Evolutionary conservation across 768 basidiomycete genomes (phyloP).

Genomic region (Lactifluus echinatus): DNA sequence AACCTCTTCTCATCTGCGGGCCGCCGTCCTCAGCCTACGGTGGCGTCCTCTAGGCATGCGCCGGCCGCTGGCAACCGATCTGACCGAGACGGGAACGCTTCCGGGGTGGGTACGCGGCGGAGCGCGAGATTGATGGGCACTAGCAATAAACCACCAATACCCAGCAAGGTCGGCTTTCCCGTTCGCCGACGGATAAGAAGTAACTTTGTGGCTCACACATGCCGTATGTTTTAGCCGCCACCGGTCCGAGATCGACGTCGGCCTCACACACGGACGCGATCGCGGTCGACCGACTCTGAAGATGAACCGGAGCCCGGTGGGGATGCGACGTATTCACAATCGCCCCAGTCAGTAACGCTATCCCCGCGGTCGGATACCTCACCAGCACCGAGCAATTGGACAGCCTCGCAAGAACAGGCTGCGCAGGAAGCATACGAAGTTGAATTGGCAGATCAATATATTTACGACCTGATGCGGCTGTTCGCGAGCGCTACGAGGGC

Average conservation of each 20-base stretch:
- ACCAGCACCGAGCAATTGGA: slow-evolving; percentile 54
- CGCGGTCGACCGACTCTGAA: slow-evolving; percentile 61
- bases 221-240: slow-evolving; percentile 24
- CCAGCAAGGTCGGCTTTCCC: slow-evolving; percentile 43
- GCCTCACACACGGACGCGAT: slow-evolving; percentile 43
- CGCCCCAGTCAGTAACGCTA: slow-evolving; percentile 33
- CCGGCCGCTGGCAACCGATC: slow-evolving; percentile 31
- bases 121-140: slow-evolving; percentile 66
- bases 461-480: slow-evolving; percentile 70
- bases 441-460: slow-evolving; percentile 72
- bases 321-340: slow-evolving; percentile 50
- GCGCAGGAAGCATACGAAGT: slow-evolving; percentile 63
- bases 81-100: slow-evolving; percentile 41
- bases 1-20: slow-evolving; percentile 70
- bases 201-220: slow-evolving; percentile 1
- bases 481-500: slow-evolving; percentile 77
- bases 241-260: slow-evolving; percentile 53
- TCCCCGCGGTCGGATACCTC: slow-evolving; percentile 43
- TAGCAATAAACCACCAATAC: slow-evolving; percentile 38
- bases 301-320: slow-evolving; percentile 44
- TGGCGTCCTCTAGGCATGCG: slow-evolving; percentile 53
- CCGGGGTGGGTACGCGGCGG: slow-evolving; percentile 48
- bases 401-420: slow-evolving; percentile 56
- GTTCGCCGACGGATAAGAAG: background rate
- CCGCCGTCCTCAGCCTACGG: slow-evolving; percentile 65